Base-by-base conservation (phyloP, 2,329 filamentous ascomycete genomes). In the Alternaria postmessia region DNA sequence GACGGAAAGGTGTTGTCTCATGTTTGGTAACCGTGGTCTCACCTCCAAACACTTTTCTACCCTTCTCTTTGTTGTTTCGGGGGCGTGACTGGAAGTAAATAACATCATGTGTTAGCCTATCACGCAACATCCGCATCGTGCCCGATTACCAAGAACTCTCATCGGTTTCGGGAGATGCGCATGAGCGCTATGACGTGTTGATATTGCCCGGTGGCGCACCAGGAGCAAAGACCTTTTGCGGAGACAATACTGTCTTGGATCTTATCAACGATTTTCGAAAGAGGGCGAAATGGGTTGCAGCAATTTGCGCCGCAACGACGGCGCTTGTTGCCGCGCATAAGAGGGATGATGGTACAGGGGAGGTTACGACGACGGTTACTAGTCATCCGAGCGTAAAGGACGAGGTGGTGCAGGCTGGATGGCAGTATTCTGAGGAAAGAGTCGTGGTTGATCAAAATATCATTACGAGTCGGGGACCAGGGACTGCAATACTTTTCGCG, bases 261-360 rank as follows among this genome's bases (percentile, higher is more conserved):
- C 60, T 80, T 43, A 73, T 80, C 32, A 51, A 56, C 36, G 53
- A 62, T 0, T 80, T 79, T 57, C 69, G 70, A 1, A 58, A 62
- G 1, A 66, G 60, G 24, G 73, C 71, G 0, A 79, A 77, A 57
- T 74, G 62, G 39, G 75, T 79, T 1, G 77, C 71, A 1, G 70
- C 73, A 0, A 80, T 80, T 6, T 80, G 78, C 39, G 78, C 78
- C 4, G 78, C 69, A 2, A 79, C 78, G 2, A 79, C 77, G 12
- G 76, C 76, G 34, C 64, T 80, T 0, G 76, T 79, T 11, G 72
- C 74, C 5, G 64, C 67, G 16, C 64, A 65, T 59, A 58, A 46
- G 67, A 49, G 63, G 64, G 32, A 16, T 16, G 32, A 16, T 34
- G 32, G 6, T 14, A 56, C 7, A 63, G 61, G 7, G 54, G 32